Conservation (phyloP, 2,329 filamentous ascomycete genomes). For the Fusarium sp. region DNA sequence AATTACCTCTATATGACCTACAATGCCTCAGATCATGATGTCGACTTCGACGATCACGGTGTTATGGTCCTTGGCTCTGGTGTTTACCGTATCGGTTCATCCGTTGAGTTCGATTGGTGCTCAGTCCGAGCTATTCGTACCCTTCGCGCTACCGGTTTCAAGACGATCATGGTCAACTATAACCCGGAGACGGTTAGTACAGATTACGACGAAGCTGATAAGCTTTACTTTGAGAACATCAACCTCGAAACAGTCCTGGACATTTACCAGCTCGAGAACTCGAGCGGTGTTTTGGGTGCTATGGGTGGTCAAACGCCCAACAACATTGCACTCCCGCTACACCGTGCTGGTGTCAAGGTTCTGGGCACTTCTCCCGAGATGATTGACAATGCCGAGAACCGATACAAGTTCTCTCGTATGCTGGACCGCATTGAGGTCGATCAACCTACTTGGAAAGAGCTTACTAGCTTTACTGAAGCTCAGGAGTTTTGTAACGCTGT, state of each 20-base stretch:
- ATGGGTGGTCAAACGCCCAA: constrained; percentile 99
- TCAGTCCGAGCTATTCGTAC: constrained; percentile 94
- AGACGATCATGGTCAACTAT: constrained; percentile 96
- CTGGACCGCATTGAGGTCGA: constrained; percentile 93
- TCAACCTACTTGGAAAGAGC: constrained; percentile 97
- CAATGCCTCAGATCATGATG: constrained; percentile 87
- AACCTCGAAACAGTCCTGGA: constrained; percentile 89
- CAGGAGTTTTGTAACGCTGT: constrained; percentile 87
- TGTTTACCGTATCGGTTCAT: constrained; percentile 96
- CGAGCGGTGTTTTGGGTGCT: constrained; percentile 86
- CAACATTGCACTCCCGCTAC: constrained; percentile 92
- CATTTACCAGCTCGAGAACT: constrained; percentile 88
- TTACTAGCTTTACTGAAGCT: constrained; percentile 94
- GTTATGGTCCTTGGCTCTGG: constrained; percentile 97
- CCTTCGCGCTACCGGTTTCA: constrained; percentile 81
- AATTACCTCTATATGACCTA: constrained; percentile 98
- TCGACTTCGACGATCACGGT: constrained; percentile 86
- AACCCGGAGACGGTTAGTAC: constrained; percentile 92
- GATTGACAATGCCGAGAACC: constrained; percentile 97
- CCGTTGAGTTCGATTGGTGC: constrained; percentile 99
- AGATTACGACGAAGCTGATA: constrained; percentile 94
- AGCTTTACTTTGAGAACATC: constrained; percentile 96
- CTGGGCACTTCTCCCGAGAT: constrained; percentile 97
- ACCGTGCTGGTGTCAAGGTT: constrained; percentile 89
- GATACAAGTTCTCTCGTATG: constrained; percentile 99